Evolutionary conservation across 2,329 filamentous ascomycete species (phyloP), one percentile per base, ranked within the genome.

Genomic region (Cladosporium austrohemisphaericum): DNA sequence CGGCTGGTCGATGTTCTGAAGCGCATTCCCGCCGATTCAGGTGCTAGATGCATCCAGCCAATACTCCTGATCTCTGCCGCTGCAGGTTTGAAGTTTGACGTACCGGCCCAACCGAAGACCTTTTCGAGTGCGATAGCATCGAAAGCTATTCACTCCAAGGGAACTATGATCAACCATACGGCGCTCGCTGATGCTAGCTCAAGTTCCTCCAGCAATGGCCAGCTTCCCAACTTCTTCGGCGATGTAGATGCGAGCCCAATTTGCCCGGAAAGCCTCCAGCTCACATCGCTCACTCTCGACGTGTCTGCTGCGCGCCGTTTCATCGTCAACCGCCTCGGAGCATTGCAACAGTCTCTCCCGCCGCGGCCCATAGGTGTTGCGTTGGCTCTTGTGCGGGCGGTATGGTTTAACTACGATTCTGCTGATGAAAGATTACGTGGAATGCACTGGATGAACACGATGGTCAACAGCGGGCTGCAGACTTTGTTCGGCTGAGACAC

Each of bases 401-500:
- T 51, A 4, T 51, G 49, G 43, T 37, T 29, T 22, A 44, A 51
- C 11, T 41, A 51, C 23, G 49, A 51, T 19, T 33, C 36, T 19
- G 36, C 41, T 3, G 36, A 40, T 18, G 43, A 28, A 36, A 29
- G 13, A 2, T 16, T 50, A 14, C 41, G 22, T 5, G n/a, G 10
- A 3, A 14, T 18, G 28, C 49, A 51, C 26, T 51, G 49, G 49
- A 51, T 46, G 36, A 25, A 43, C 9, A 46, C 43, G 5, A 48
- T 51, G 49, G 23, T 41, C 11, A 35, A 32, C 11, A 51, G 37
- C 23, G 43, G 43, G 13, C n/a, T 47, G 13, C 29, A 28, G 29
- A 51, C 49, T 2, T 35, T 51, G 19, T 48, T 51, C 18, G 49
- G 49, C 6, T 50, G 40, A 44, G 14, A n/a, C n/a, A n/a, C n/a